A percentile compares a stretch with the other conserved stretches of the same genome.
Conservation (phyloP, 2,329 filamentous ascomycete genomes). For the Mariannaea elegans region DNA sequence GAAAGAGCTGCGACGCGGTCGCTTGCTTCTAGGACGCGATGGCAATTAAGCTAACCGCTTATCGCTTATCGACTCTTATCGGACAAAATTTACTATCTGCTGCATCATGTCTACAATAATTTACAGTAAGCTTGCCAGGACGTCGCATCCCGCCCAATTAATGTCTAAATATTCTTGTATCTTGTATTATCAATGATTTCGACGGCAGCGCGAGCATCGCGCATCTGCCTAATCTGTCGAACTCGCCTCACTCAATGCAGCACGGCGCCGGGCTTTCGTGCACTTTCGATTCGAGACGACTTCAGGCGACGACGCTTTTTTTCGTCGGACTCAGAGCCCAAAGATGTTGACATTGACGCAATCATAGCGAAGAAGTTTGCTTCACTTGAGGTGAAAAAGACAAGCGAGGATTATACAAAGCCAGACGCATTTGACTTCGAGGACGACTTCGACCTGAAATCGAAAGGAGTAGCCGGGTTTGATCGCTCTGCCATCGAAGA, state of each 20-base stretch:
- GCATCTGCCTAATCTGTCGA: conserved; percentile 47
- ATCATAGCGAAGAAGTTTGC: conserved; percentile 25
- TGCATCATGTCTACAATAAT: background rate
- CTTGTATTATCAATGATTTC: conserved; percentile 46
- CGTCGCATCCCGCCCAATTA: conserved; percentile 20
- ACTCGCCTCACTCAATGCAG: conserved; percentile 40
- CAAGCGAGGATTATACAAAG: background rate
- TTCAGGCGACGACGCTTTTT: conserved; percentile 29
- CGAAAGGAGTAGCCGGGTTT: background rate
- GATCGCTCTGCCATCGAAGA: conserved; percentile 4
- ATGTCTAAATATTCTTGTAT: conserved; percentile 21
- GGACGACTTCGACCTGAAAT: background rate
- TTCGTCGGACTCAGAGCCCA: conserved; percentile 35
- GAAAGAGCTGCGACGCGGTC: conserved; percentile 25
- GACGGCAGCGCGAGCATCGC: conserved; percentile 44
- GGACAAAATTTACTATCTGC: conserved; percentile 37
- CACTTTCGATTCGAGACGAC: conserved; percentile 18
- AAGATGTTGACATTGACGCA: conserved; percentile 38
- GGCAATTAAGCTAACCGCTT: conserved; percentile 28
- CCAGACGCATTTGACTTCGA: background rate
- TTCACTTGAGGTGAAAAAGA: background rate
- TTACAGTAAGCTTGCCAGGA: conserved; percentile 12
- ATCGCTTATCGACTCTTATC: conserved; percentile 40
- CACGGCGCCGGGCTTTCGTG: conserved; percentile 18
- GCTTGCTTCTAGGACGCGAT: conserved; percentile 21